Evolutionary conservation across 1,284 basidiomycete genomes (phyloP).

Genomic region (Ceratobasidium sp.): DNA sequence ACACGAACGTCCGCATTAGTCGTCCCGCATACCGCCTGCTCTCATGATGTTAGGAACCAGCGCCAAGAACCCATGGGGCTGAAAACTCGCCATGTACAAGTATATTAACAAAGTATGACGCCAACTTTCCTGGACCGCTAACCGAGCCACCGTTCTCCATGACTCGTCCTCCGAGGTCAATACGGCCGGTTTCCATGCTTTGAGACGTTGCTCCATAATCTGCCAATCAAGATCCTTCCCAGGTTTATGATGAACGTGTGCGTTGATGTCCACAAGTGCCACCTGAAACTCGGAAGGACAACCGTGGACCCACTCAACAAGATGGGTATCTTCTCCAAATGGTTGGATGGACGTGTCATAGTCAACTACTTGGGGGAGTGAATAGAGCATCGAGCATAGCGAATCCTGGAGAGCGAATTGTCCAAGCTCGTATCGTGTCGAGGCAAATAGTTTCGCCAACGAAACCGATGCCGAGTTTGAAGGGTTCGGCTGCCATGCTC

Average conservation of each 20-base stretch:
- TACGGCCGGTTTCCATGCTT: neutral
- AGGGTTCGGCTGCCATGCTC: neutral
- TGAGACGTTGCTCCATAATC: neutral
- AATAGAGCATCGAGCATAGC: constrained; percentile 14
- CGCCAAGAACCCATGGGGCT: neutral
- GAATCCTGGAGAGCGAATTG: constrained; percentile 13
- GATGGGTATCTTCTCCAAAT: neutral
- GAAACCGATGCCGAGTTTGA: neutral
- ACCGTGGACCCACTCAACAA: constrained; percentile 18
- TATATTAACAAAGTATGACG: constrained; percentile 27
- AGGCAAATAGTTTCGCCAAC: neutral
- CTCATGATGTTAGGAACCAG: neutral
- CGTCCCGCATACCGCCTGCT: neutral
- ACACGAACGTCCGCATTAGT: constrained; percentile 12
- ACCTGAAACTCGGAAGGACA: neutral
- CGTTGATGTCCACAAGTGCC: constrained; percentile 19
- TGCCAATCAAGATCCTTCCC: neutral
- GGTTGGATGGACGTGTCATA: constrained; percentile 16
- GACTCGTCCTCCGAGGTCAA: constrained; percentile 1
- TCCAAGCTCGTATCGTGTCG: neutral
- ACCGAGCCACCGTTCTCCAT: constrained; percentile 8
- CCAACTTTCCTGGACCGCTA: constrained; percentile 14
- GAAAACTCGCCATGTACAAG: constrained; percentile 17
- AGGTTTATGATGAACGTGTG: constrained; percentile 3
- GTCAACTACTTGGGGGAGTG: constrained; percentile 4